Evolutionary conservation across 495 filamentous ascomycete genomes (phyloP).

Genomic region (Geoglossum glabrum): DNA sequence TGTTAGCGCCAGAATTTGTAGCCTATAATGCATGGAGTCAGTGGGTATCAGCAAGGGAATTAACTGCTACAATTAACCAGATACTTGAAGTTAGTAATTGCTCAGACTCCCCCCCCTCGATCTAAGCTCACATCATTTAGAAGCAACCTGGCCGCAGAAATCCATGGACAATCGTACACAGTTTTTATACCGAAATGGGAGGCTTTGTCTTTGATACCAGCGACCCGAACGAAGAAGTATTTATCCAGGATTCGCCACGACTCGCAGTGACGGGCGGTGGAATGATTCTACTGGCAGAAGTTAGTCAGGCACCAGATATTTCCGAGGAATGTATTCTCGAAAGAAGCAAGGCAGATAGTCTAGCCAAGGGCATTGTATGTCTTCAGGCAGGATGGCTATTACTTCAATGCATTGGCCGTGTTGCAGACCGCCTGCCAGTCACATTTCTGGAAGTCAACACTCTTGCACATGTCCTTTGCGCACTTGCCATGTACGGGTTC

Average conservation of each 20-base stretch:
- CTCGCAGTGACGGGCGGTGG: conserved; percentile 4
- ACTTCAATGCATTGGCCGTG: neutral
- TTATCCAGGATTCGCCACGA: neutral
- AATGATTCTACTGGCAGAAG: conserved; percentile 1
- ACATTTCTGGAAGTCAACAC: conserved; percentile 4
- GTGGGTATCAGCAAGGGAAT: conserved; percentile 3
- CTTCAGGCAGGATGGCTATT: conserved; percentile 5
- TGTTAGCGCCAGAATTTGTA: conserved; percentile 19
- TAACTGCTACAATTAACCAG: conserved; percentile 1
- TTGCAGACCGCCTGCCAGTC: neutral
- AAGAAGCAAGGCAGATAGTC: conserved; percentile 5
- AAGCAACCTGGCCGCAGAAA: neutral
- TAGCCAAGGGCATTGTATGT: conserved; percentile 3
- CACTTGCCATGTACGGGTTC: conserved; percentile 1
- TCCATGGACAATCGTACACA: conserved; percentile 5
- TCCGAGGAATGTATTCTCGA: neutral
- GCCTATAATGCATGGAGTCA: conserved; percentile 12
- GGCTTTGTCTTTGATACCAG: conserved; percentile 5
- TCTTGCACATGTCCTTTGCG: conserved; percentile 5
- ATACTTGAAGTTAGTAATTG: too few species aligned
- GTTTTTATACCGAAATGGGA: conserved; percentile 7
- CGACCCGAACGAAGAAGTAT: neutral
- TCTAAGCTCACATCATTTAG: neutral
- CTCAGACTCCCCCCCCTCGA: too few species aligned
- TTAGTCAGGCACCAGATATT: neutral